Evolutionary conservation across 495 filamentous ascomycete genomes (phyloP), one percentile per base, ranked within the genome.

Genomic region (Hyaloscypha finlandica): DNA sequence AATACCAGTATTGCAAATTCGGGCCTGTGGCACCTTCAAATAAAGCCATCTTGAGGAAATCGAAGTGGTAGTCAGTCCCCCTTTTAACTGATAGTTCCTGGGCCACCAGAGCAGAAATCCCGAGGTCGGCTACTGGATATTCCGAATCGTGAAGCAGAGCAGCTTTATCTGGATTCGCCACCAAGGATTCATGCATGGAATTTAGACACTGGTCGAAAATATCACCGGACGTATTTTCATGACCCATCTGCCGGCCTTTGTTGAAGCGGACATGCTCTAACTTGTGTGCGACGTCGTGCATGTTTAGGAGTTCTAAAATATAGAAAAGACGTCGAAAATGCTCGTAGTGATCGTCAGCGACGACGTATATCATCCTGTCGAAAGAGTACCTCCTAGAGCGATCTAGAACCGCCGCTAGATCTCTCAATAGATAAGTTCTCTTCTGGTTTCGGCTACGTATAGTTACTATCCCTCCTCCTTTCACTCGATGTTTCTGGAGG

Each of bases 361-460:
- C 85, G 22, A 92, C 88, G 75, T 92, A 93, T 59, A 93, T 84
- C 88, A 92, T 89, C 79, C 87, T 87, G 74, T 92, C 90, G 72
- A 90, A 90, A 62, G 85, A 71, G n/a, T 67, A 33, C 8, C 20
- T 59, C 58, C 89, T 81, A 64, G 83, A 80, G 64, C 90, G 83
- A 77, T 90, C 86, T 5, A 83, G 68, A 37, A 86, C 87, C 29
- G 88, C 87, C 63, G 86, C 89, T 62, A 93, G 88, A 71, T 93
- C 90, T 61, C 90, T 83, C 63, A 90, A 90, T 39, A 92, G 79
- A 74, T 93, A 92, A 4, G 88, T 80, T 35, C 86, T 85, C 4
- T 87, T 89, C 42, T 90, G 90, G 69, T 90, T 88, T 73, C 86
- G 86, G 72, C 87, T 88, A 67, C 88, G 80, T 63, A 92, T 83